Conservation (phyloP, 2,329 filamentous ascomycete species). For the Paecilomyces fulvus region DNA sequence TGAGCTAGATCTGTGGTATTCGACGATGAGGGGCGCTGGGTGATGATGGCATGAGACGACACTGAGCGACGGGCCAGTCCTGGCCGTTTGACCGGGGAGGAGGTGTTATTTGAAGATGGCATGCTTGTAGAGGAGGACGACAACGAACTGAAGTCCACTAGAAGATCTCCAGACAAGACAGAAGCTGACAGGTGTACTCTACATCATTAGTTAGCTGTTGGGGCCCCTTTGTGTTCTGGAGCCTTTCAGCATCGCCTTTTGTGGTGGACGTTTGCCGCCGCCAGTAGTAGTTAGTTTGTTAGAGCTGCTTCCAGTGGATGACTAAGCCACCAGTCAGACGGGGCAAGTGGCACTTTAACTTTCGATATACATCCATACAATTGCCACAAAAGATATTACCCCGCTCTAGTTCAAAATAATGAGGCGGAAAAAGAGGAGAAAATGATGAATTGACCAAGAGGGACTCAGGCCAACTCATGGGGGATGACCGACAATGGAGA, state of each 20-base stretch:
- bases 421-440: too few relatives aligned
- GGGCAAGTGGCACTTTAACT: background rate
- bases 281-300: too few relatives aligned
- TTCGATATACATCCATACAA: background rate
- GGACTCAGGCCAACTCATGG: background rate
- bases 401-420: background rate
- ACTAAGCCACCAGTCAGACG: background rate
- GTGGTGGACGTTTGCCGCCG: background rate
- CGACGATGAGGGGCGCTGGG: conserved; percentile 24
- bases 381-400: background rate
- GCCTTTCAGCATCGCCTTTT: background rate
- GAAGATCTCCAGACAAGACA: background rate
- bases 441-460: too few relatives aligned
- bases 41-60: conserved; percentile 31
- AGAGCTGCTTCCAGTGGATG: background rate
- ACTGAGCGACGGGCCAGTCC: conserved; percentile 31
- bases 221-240: background rate
- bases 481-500: background rate
- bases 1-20: conserved; percentile 23
- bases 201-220: background rate
- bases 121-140: background rate
- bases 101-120: conserved; percentile 14
- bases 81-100: conserved; percentile 33
- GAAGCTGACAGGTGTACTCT: background rate
- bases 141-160: background rate